Evolutionary conservation across 83 land plant species (phyloP).

Genomic region (Thuja plicata): DNA sequence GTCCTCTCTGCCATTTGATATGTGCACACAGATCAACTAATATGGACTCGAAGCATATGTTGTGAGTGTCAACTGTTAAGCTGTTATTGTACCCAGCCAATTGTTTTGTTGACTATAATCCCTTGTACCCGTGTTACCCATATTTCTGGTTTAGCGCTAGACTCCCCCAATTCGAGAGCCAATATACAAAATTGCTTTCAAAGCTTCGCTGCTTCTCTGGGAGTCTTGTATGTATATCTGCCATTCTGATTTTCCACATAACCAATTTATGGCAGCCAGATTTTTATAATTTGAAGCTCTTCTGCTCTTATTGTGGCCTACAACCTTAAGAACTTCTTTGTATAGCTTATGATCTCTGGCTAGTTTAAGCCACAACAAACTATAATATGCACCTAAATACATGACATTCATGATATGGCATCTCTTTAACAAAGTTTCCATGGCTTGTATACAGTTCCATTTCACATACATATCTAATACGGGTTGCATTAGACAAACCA

Average conservation of each 20-base stretch:
- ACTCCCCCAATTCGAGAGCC: not conserved
- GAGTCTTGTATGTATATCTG: not conserved
- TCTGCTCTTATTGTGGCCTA: not conserved
- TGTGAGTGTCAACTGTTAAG: not conserved
- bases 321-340: no score
- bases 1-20: no score
- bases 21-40: not conserved
- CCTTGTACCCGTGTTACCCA: not conserved
- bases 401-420: no score
- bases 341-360: not conserved
- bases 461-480: no score
- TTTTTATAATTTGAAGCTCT: not conserved
- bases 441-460: no score
- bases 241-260: conserved; percentile 1
- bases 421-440: no score
- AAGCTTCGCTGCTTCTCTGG: not conserved
- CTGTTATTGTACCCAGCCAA: not conserved
- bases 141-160: not conserved
- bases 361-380: not conserved
- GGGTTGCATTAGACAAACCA: no score
- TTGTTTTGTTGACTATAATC: not conserved
- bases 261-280: not conserved
- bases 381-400: no score
- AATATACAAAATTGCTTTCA: not conserved
- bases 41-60: not conserved